Evolutionary conservation across 2,329 filamentous ascomycete genomes (phyloP).

Genomic region (Ophiostoma populinum): DNA sequence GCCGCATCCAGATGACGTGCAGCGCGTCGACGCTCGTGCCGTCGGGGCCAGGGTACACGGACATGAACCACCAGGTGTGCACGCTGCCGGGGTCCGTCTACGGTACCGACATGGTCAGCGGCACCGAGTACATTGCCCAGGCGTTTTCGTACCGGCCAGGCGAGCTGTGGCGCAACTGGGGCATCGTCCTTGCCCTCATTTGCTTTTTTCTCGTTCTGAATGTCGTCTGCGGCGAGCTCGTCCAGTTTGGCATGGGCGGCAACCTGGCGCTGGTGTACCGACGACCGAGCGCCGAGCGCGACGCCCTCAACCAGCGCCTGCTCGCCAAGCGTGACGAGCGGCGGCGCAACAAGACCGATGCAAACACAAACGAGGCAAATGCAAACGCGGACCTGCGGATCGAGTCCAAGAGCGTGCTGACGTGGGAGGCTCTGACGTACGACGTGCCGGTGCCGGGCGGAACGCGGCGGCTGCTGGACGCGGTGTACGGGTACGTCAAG

Average conservation of each 20-base stretch:
- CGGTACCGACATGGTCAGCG: slow-evolving; percentile 46
- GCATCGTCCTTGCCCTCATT: slow-evolving; percentile 63
- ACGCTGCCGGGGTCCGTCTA: slow-evolving; percentile 55
- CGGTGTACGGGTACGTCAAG: slow-evolving; percentile 51
- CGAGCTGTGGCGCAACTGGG: slow-evolving; percentile 70
- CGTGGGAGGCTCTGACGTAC: slow-evolving; percentile 76
- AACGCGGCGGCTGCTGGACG: slow-evolving; percentile 35
- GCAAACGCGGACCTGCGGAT: slow-evolving; percentile 35
- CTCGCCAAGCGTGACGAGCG: slow-evolving; percentile 39
- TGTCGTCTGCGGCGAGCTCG: slow-evolving; percentile 58
- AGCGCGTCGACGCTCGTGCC: slow-evolving; percentile 52
- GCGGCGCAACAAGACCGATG: slow-evolving; percentile 27
- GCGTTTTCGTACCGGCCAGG: slow-evolving; percentile 48
- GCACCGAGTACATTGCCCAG: slow-evolving; percentile 48
- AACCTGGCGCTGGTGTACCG: slow-evolving; percentile 63
- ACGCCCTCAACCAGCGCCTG: slow-evolving; percentile 47
- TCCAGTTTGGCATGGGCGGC: slow-evolving; percentile 67
- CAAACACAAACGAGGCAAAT: slow-evolving; percentile 26
- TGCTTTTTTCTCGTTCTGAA: slow-evolving; percentile 60
- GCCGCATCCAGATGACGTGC: slow-evolving; percentile 50
- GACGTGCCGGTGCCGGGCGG: slow-evolving; percentile 44
- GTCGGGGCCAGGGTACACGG: slow-evolving; percentile 47
- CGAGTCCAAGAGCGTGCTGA: slow-evolving; percentile 50
- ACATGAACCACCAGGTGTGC: slow-evolving; percentile 64
- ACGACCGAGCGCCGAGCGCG: slow-evolving; percentile 49